Percentiles rank a stretch among this genome's conserved stretches.
Conservation (phyloP, 2,329 filamentous ascomycete genomes). For the Epichloe brachyelytri region DNA sequence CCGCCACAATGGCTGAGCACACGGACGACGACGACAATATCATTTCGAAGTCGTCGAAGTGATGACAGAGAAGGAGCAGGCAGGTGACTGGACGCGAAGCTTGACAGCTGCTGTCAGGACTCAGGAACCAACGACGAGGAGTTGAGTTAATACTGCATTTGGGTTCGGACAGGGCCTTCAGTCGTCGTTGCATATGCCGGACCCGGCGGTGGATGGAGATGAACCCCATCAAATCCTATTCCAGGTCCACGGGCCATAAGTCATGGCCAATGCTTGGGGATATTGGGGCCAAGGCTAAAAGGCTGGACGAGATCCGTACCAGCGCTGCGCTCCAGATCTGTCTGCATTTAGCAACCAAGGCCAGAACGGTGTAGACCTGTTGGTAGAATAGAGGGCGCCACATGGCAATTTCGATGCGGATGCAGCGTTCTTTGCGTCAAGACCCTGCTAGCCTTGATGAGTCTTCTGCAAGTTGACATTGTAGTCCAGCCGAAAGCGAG, state of each 20-base stretch:
- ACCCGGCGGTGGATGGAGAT: background rate
- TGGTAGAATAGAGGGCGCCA: background rate
- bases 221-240: background rate
- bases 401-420: background rate
- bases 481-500: background rate
- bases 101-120: background rate
- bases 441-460: too few species aligned
- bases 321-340: too few species aligned
- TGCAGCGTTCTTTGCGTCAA: background rate
- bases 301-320: background rate
- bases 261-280: background rate
- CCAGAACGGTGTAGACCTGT: background rate
- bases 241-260: background rate
- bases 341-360: too few species aligned
- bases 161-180: too few species aligned
- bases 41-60: background rate
- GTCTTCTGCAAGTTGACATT: too few species aligned
- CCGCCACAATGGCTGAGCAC: slow-evolving; percentile 1
- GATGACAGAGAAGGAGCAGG: background rate
- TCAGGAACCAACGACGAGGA: background rate
- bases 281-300: background rate
- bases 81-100: background rate
- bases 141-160: background rate
- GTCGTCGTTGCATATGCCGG: background rate
- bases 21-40: background rate